Percentiles rank a stretch among this genome's conserved stretches.
These are phyloP conservation scores for Fraxinus excelsior DNA, from an alignment of 257 asterid species.

Conservation along the genomic window DNA sequence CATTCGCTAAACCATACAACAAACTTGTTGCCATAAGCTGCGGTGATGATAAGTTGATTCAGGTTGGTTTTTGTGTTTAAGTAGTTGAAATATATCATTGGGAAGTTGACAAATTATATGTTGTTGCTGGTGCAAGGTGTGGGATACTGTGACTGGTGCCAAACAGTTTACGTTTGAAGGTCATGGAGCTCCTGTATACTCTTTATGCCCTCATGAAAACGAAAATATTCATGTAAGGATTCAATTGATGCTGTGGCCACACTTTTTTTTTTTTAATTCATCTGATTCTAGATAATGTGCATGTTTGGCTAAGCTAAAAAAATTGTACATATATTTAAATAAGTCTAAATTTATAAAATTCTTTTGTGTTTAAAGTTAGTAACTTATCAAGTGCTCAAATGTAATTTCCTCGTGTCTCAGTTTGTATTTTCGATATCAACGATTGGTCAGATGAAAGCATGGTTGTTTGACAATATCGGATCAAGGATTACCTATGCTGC, in stretches of 20 bases:
- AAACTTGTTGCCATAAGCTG: conserved; percentile 60
- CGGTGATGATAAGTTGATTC: conserved; percentile 75
- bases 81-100: neutral
- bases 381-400: neutral
- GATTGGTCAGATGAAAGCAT: conserved; percentile 73
- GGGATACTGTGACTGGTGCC: conserved; percentile 63
- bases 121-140: conserved; percentile 45
- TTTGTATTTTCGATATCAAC: conserved; percentile 61
- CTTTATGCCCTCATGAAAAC: conserved; percentile 60
- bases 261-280: neutral
- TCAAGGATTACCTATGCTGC: conserved; percentile 46
- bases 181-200: conserved; percentile 67
- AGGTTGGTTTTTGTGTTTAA: conserved; percentile 36
- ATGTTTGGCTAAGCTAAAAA: neutral
- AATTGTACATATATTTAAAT: too few species aligned
- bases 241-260: neutral
- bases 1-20: conserved; percentile 51
- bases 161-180: conserved; percentile 64
- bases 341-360: neutral
- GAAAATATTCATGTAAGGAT: conserved; percentile 49
- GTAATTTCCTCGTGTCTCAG: conserved; percentile 29
- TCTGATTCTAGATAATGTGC: conserved; percentile 4
- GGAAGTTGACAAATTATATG: conserved; percentile 20
- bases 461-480: conserved; percentile 57
- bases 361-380: neutral